Base-by-base conservation (phyloP, 257 asterid species). In the Pogostemon cablin region DNA sequence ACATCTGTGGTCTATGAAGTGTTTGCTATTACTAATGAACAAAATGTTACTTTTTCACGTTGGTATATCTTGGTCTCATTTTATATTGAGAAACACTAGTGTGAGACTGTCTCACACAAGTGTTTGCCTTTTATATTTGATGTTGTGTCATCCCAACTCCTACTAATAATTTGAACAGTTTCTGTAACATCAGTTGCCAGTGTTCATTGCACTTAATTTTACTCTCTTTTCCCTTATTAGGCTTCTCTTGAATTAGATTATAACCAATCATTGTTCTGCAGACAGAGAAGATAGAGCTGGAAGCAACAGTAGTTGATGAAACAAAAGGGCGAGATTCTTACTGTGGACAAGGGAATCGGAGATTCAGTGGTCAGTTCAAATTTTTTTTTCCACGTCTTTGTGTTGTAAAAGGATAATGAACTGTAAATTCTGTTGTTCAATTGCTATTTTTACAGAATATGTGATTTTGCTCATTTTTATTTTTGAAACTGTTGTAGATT, bases 271-370 rank as follows among this genome's bases (percentile, higher is more conserved):
- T 65, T 72, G 25, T 60, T 67, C 73, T 80, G 85, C 89, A 93
- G 99, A 82, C 92, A 2, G 99, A 93, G 72, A 93, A 93, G 79
- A 86, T 93, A 75, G 99, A 93, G 82, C 76, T 93, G 86, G 99
- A 93, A 87, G 88, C 97, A 73, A 95, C 99, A 52, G 99, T 95
- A 64, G 95, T 95, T 71, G 99, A 95, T 75, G 99, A 95, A 81
- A 91, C 99, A 37, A 95, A 91, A 84, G 99, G 86, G 68, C 86
- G 99, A 15, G 95, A 91, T 81, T 95, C 99, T 52, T 91, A 85
- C 81, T 84, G 89, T 74, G 98, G 93, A 71, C 93, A 85, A 77
- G 99, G 91, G 79, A 88, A 89, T 66, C 81, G 95, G 86, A 89
- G 99, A 85, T 89, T 89, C 74, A 93, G 99, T 77, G 99, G 99